Evolutionary conservation across 192 early-diverging fungal genomes (phyloP).

Genomic region (Coemansia sp.): DNA sequence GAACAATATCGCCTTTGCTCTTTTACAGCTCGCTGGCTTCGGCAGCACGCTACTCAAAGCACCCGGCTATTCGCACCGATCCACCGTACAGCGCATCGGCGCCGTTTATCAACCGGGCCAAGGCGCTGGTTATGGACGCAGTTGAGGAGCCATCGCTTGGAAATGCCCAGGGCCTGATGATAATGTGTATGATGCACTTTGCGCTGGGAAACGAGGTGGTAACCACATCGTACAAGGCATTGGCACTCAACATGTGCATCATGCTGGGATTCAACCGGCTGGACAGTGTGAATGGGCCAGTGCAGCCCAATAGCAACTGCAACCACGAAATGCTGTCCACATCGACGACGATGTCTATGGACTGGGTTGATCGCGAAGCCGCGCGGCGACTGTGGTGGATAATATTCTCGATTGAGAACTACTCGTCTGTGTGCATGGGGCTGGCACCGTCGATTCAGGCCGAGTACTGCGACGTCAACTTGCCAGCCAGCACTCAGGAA

Average conservation of each 20-base stretch:
- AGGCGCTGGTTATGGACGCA: constrained; percentile 36
- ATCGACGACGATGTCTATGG: constrained; percentile 30
- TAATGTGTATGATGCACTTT: constrained; percentile 52
- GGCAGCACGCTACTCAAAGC: constrained; percentile 45
- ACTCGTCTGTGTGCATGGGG: constrained; percentile 48
- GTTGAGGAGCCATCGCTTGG: constrained; percentile 49
- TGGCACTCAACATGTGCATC: constrained; percentile 53
- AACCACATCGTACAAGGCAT: constrained; percentile 44
- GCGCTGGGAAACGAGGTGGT: constrained; percentile 40
- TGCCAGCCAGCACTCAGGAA: constrained; percentile 43
- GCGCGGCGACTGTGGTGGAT: constrained; percentile 53
- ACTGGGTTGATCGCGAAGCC: constrained; percentile 51
- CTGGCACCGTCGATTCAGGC: constrained; percentile 53
- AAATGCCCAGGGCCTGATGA: constrained; percentile 50
- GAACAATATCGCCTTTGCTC: constrained; percentile 45
- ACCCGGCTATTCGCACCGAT: constrained; percentile 40
- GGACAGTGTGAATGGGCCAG: constrained; percentile 44
- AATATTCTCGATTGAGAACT: constrained; percentile 51
- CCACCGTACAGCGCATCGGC: constrained; percentile 47
- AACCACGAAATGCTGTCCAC: constrained; percentile 18
- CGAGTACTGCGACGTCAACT: constrained; percentile 46
- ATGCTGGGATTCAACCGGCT: constrained; percentile 48
- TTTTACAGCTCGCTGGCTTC: constrained; percentile 41
- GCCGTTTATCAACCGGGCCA: constrained; percentile 33
- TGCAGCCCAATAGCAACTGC: constrained; percentile 23